These are phyloP conservation scores for Ophiostoma fasciatum DNA, from an alignment of 2,329 filamentous ascomycete species.

Conservation along the genomic window DNA sequence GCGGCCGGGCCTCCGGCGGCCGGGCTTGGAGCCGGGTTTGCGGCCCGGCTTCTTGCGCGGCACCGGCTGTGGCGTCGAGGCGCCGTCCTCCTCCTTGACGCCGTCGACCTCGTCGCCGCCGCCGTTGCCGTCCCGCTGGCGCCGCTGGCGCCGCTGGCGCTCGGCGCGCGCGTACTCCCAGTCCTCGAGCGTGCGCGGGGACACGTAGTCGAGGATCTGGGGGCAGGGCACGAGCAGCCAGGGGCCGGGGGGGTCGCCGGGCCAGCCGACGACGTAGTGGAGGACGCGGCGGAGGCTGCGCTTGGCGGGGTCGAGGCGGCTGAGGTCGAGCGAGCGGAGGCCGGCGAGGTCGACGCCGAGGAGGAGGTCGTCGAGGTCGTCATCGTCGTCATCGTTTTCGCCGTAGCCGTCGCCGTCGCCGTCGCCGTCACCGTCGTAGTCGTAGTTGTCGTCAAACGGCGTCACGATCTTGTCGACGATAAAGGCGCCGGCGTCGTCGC, in stretches of 20 bases:
- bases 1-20: no score
- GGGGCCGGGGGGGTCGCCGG: slow-evolving; percentile 32
- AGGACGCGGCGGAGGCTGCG: slow-evolving; percentile 24
- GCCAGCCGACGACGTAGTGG: slow-evolving; percentile 40
- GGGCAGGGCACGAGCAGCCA: slow-evolving; percentile 30
- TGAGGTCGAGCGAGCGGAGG: not conserved
- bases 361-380: no score
- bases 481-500: slow-evolving; percentile 33
- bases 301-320: not conserved
- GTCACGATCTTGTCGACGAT: slow-evolving; percentile 39
- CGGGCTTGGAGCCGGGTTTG: no score
- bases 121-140: no score
- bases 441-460: slow-evolving; percentile 15
- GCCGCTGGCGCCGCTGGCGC: slow-evolving; percentile 19
- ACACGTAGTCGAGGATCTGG: slow-evolving; percentile 42
- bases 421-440: slow-evolving; percentile 3
- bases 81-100: no score
- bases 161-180: slow-evolving; percentile 35
- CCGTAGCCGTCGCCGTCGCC: not conserved
- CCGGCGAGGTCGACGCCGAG: not conserved
- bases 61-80: no score
- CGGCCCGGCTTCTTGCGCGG: no score
- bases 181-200: slow-evolving; percentile 37
- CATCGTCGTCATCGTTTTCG: not conserved
- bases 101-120: no score